Evolutionary conservation across 768 basidiomycete species (phyloP), one percentile per base, ranked within the genome.

Genomic region (Mycena polygramma): DNA sequence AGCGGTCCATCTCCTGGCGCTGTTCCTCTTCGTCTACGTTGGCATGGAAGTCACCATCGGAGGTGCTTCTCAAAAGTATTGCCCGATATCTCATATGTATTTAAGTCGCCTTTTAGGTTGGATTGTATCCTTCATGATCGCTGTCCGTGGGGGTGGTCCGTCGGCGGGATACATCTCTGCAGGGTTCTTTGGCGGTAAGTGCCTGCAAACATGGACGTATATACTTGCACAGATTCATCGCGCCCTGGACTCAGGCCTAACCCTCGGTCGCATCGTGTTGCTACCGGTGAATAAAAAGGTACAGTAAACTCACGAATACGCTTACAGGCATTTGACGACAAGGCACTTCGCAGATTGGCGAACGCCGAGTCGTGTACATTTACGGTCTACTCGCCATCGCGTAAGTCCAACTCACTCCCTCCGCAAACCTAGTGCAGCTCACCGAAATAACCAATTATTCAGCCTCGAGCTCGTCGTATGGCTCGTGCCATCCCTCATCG

Each of bases 401-500:
- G 87, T 87, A 73, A 70, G 26, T 30, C 30, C 3, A 30, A 30
- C 30, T 30, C 30, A 30, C 79, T 76, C 20, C 24, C 41, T 54
- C n/a, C 20, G 10, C 46, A n/a, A 4, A 22, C 64, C n/a, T 10
- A 37, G 30, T 58, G 54, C 15, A 37, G 55, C 15, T 26, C 10
- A 37, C 15, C 30, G 30, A 30, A 6, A 30, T 30, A 30, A 30
- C 37, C 63, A 7, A 7, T 22, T 57, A 17, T 45, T 11, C 60
- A 90, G 90, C 3, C 83, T 94, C 22, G 88, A 93, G 75, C 73
- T 94, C 36, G 71, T 90, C 11, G 81, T 94, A 43, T 94, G 93
- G 92, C 83, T 91, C 41, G 86, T 90, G 1, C 90, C 90, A 36
- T 90, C 88, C 10, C 81, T 94, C 35, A 81, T 92, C 19, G 91